Percentiles rank a stretch among this genome's conserved stretches.
Evolutionary conservation across 441 rosid species (phyloP).

Genomic region (Breynia disticha): DNA sequence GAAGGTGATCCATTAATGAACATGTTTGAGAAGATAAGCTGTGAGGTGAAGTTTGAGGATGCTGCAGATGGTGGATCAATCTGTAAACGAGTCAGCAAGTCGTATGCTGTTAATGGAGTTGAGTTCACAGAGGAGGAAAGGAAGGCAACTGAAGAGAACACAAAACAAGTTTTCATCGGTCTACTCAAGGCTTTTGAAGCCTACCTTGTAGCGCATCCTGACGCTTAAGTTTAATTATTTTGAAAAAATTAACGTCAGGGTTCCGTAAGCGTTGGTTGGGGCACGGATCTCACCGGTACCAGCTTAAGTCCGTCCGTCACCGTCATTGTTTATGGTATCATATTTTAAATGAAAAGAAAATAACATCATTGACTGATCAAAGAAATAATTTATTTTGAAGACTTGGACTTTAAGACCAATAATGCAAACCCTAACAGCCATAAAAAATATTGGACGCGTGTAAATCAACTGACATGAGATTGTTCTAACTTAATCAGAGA

Average conservation of each 20-base stretch:
- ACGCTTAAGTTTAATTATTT: constrained; percentile 1
- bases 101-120: constrained; percentile 5
- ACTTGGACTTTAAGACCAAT: too few relatives aligned
- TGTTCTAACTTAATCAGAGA: too few relatives aligned
- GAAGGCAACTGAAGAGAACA: constrained; percentile 14
- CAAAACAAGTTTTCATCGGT: not conserved
- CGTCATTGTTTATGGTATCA: too few relatives aligned
- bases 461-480: too few relatives aligned
- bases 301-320: too few relatives aligned
- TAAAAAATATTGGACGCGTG: too few relatives aligned
- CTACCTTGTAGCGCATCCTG: constrained; percentile 20
- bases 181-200: constrained; percentile 26
- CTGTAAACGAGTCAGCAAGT: constrained; percentile 16
- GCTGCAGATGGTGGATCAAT: constrained; percentile 25
- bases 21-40: constrained; percentile 19
- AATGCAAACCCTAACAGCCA: too few relatives aligned
- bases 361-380: too few relatives aligned
- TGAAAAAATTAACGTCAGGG: not conserved
- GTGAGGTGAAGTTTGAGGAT: constrained; percentile 15
- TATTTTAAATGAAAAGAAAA: too few relatives aligned
- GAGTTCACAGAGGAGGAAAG: constrained; percentile 11
- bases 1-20: constrained; percentile 18
- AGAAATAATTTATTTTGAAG: too few relatives aligned
- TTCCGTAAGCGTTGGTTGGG: not conserved
- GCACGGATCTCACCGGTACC: too few relatives aligned